phyloP scores from a whole-genome alignment of 768 basidiomycete species.

The Mycena haematopus region DNA sequence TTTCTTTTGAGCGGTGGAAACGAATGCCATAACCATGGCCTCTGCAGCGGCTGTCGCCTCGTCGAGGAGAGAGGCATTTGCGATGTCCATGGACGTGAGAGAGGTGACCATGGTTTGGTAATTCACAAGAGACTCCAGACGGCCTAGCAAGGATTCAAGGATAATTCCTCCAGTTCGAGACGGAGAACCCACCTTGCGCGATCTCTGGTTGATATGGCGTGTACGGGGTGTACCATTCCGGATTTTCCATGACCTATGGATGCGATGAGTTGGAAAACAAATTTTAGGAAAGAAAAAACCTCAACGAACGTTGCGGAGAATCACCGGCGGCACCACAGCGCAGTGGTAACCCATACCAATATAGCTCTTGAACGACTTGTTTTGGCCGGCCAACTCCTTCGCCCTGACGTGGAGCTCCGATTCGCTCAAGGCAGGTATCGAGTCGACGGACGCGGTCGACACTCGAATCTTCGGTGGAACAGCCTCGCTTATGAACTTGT shows the following conservation, averaged over 20 bases:
- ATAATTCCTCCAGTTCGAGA: slow-evolving; percentile 17
- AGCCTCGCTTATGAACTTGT: slow-evolving; percentile 83
- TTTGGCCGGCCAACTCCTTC: slow-evolving; percentile 75
- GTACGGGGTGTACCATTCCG: slow-evolving; percentile 97
- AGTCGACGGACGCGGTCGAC: slow-evolving; percentile 60
- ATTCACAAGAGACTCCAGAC: slow-evolving; percentile 95
- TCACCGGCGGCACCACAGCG: slow-evolving; percentile 94
- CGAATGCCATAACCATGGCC: slow-evolving; percentile 95
- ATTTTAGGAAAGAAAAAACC: not conserved
- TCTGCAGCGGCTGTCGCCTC: slow-evolving; percentile 96
- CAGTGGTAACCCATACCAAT: slow-evolving; percentile 99
- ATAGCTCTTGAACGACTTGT: slow-evolving; percentile 88
- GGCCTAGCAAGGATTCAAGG: slow-evolving; percentile 57
- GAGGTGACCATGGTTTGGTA: slow-evolving; percentile 97
- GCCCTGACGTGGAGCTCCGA: slow-evolving; percentile 80
- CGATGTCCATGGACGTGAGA: slow-evolving; percentile 92
- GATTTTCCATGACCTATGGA: slow-evolving; percentile 85
- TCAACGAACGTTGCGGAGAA: slow-evolving; percentile 81
- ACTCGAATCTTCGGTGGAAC: slow-evolving; percentile 86
- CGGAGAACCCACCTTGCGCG: slow-evolving; percentile 77
- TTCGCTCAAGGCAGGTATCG: slow-evolving; percentile 84
- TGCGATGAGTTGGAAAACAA: slow-evolving; percentile 2
- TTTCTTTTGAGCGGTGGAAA: slow-evolving; percentile 71
- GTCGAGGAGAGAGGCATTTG: slow-evolving; percentile 94
- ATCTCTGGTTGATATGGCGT: slow-evolving; percentile 98